Evolutionary conservation across 352 stramenopile genomes (phyloP).

Genomic region (Globisporangium cylindrosporum): DNA sequence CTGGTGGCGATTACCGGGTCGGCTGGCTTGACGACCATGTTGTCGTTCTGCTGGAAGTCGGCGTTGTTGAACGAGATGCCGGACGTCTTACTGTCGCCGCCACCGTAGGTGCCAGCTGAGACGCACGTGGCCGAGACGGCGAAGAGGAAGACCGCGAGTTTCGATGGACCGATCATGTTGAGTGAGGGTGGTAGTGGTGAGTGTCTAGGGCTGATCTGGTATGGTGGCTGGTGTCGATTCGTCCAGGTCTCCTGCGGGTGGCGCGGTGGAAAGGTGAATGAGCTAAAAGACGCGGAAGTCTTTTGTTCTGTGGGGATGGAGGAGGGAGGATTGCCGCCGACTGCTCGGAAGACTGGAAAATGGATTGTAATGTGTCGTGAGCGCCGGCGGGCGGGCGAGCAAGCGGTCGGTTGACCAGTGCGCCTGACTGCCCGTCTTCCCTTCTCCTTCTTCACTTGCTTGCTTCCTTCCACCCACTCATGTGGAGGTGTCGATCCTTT

Average conservation of each 20-base stretch:
- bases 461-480: conserved; percentile 3
- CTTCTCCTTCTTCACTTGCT: not conserved
- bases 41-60: conserved; percentile 22
- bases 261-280: conserved; percentile 4
- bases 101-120: conserved; percentile 18
- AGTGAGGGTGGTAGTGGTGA: not conserved
- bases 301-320: conserved; percentile 2
- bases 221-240: not conserved
- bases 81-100: not conserved
- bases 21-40: conserved; percentile 18
- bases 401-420: not conserved
- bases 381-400: not conserved
- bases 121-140: conserved; percentile 9
- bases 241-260: conserved; percentile 1
- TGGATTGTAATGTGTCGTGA: conserved; percentile 20
- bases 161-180: conserved; percentile 19
- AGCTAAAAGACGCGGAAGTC: conserved; percentile 3
- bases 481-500: conserved; percentile 1
- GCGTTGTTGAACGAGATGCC: conserved; percentile 20
- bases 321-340: not conserved
- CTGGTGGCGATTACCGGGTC: conserved; percentile 12
- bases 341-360: conserved; percentile 29
- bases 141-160: conserved; percentile 19
- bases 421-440: not conserved
- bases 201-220: conserved; percentile 11